Conservation (phyloP, 495 filamentous ascomycete genomes). For the Letharia lupina region DNA sequence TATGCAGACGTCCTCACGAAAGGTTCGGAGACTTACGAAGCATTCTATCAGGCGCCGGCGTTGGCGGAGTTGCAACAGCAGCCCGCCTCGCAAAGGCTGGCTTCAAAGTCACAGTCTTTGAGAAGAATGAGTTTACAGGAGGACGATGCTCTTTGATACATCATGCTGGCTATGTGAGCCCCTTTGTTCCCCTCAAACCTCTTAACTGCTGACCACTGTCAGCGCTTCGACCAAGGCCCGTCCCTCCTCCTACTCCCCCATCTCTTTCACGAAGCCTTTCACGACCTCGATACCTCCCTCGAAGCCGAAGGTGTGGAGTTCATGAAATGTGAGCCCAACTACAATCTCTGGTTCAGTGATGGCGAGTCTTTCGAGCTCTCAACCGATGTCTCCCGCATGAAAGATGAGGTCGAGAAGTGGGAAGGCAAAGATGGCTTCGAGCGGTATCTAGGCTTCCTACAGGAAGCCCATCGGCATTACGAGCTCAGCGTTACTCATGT, state of each 20-base stretch:
- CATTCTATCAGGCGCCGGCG: constrained; percentile 47
- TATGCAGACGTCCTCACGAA: background rate
- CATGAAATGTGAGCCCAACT: constrained; percentile 63
- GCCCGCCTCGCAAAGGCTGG: constrained; percentile 60
- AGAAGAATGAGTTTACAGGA: constrained; percentile 60
- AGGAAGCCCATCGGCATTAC: constrained; percentile 56
- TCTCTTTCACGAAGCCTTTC: constrained; percentile 55
- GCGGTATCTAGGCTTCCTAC: constrained; percentile 52
- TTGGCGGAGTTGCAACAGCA: constrained; percentile 58
- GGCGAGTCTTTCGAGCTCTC: constrained; percentile 49
- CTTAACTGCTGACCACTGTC: constrained; percentile 10
- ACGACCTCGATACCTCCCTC: constrained; percentile 53
- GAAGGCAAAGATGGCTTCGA: constrained; percentile 58
- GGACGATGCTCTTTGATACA: constrained; percentile 54
- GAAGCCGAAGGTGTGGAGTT: constrained; percentile 51
- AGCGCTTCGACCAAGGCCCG: constrained; percentile 66
- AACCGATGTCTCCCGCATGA: constrained; percentile 54
- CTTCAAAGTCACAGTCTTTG: constrained; percentile 55
- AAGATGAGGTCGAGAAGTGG: constrained; percentile 55
- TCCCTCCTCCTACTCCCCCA: constrained; percentile 59
- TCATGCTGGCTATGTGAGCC: constrained; percentile 43
- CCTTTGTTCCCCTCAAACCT: background rate
- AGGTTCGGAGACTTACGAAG: constrained; percentile 10
- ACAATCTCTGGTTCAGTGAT: constrained; percentile 59
- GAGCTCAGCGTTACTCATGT: constrained; percentile 53